A percentile compares a stretch with the other conserved stretches of the same genome.
Evolutionary conservation across 345 rosid species (phyloP).

Genomic region (Balakata baccata): DNA sequence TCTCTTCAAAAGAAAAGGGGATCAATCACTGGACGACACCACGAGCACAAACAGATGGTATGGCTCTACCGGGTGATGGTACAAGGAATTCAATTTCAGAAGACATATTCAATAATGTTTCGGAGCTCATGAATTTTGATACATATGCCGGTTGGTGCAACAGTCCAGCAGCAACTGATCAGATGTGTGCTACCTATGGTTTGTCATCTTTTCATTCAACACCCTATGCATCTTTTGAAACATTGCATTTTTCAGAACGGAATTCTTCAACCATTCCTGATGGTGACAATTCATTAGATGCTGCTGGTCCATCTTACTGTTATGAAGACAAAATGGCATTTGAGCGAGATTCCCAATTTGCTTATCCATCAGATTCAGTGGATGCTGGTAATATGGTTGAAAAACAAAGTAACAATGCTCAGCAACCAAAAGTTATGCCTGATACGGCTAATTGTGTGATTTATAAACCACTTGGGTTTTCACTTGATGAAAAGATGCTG

Average conservation of each 20-base stretch:
- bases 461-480: constrained; percentile 40
- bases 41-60: constrained; percentile 42
- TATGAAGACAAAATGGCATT: constrained; percentile 41
- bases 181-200: constrained; percentile 43
- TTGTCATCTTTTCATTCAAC: constrained; percentile 38
- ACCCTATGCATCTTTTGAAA: constrained; percentile 40
- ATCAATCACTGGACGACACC: constrained; percentile 42
- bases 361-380: constrained; percentile 25
- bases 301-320: constrained; percentile 33
- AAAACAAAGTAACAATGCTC: constrained; percentile 24
- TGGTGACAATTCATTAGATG: constrained; percentile 25
- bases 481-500: constrained; percentile 85
- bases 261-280: constrained; percentile 30
- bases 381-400: constrained; percentile 29
- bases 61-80: constrained; percentile 19
- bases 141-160: constrained; percentile 61
- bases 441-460: constrained; percentile 23
- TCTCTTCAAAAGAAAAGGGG: constrained; percentile 54
- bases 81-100: constrained; percentile 39
- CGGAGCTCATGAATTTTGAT: constrained; percentile 64
- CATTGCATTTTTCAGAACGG: constrained; percentile 31
- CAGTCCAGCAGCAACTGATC: constrained; percentile 47
- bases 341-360: constrained; percentile 35
- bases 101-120: constrained; percentile 46
- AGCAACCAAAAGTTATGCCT: constrained; percentile 25